Evolutionary conservation across 2,329 filamentous ascomycete genomes (phyloP).

Genomic region (Truncatella angustata): DNA sequence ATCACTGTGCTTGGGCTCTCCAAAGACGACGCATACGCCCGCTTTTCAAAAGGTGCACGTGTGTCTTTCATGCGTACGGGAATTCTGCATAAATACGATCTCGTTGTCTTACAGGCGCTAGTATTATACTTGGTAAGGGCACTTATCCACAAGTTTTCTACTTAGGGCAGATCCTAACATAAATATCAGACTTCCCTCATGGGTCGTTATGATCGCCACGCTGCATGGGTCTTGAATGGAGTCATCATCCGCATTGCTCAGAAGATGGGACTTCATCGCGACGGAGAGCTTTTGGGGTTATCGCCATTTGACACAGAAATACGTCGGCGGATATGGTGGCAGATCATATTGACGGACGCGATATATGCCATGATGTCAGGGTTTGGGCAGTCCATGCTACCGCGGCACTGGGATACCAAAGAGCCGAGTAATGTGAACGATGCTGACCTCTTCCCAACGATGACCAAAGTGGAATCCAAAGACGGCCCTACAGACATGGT

Average conservation of each 20-base stretch:
- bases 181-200: conserved; percentile 49
- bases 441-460: conserved; percentile 53
- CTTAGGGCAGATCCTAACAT: background rate
- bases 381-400: conserved; percentile 50
- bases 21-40: conserved; percentile 48
- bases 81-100: conserved; percentile 58
- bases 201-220: conserved; percentile 57
- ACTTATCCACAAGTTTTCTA: background rate
- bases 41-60: conserved; percentile 51
- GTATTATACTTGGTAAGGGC: conserved; percentile 53
- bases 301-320: conserved; percentile 66
- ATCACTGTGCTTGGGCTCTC: conserved; percentile 48
- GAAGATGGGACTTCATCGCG: conserved; percentile 65
- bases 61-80: conserved; percentile 48
- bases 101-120: conserved; percentile 58
- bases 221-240: conserved; percentile 60
- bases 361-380: conserved; percentile 58
- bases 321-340: conserved; percentile 67
- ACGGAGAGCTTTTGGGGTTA: conserved; percentile 55
- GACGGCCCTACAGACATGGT: conserved; percentile 63
- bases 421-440: conserved; percentile 58
- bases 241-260: conserved; percentile 62
- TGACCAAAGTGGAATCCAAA: conserved; percentile 47
- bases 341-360: conserved; percentile 57
- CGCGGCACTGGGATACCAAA: conserved; percentile 55